These are phyloP conservation scores for Trichopus zeylanicus DNA, from an alignment of 116 monocot species.

Conservation along the genomic window DNA sequence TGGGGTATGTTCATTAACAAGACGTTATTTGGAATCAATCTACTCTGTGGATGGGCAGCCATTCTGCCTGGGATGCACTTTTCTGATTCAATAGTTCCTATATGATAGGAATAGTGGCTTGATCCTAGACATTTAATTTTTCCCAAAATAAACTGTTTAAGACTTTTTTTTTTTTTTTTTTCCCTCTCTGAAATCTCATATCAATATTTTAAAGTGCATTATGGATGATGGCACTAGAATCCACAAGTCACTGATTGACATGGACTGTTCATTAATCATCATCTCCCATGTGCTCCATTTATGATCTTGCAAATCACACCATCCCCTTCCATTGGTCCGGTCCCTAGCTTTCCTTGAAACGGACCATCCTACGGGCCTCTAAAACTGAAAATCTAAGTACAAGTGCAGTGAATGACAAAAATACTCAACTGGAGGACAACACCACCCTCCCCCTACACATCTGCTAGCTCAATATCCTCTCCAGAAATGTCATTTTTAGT, in stretches of 20 bases:
- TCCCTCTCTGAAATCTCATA: too few relatives aligned
- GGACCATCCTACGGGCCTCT: neutral
- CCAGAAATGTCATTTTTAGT: neutral
- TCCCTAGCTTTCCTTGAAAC: neutral
- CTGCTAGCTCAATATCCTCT: neutral
- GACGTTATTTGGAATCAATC: too few relatives aligned
- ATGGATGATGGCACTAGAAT: neutral
- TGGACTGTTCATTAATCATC: conserved; percentile 1
- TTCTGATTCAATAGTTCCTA: too few relatives aligned
- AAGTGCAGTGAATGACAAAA: neutral
- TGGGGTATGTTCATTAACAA: too few relatives aligned
- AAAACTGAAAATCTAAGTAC: neutral
- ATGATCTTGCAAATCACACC: neutral
- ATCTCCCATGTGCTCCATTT: too few relatives aligned
- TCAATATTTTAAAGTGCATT: too few relatives aligned
- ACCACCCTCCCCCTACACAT: too few relatives aligned
- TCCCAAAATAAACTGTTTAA: neutral
- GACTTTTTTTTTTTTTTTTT: neutral
- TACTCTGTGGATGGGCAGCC: too few relatives aligned
- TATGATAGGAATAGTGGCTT: too few relatives aligned
- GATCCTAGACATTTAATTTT: neutral
- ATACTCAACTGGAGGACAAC: neutral
- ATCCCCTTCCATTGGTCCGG: neutral
- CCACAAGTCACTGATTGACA: too few relatives aligned
- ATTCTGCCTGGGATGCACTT: too few relatives aligned